Evolutionary conservation across 805 yeast genomes (phyloP), one percentile per base, ranked within the genome.

Genomic region (Wickerhamiella brachini): DNA sequence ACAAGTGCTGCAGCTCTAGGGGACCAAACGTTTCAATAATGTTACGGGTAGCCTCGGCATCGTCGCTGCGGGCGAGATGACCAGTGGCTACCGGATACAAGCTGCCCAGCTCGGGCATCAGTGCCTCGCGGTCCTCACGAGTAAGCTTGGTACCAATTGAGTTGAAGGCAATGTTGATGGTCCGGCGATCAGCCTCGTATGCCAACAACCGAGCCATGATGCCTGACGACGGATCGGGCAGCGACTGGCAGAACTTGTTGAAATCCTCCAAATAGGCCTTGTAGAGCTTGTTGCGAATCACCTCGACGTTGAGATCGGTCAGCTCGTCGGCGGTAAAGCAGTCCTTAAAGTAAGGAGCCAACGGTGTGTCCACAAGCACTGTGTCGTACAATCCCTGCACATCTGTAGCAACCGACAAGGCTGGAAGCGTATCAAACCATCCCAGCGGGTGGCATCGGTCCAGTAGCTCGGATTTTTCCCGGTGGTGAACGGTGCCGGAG

Each of bases 341-440:
- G 63, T 83, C 86, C 64, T 86, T 83, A 73, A 93, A 93, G 69
- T 89, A 93, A 42, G 96, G 95, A 1, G 98, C 97, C 64, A 93
- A 76, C 5, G 99, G 99, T 6, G 98, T 93, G 68, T 93, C 99
- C 51, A 93, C 83, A 53, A 93, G 73, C 13, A 93, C 98, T 1
- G 94, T 85, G 61, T 83, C 83, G 70, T 90, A 93, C 60, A 93
- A 75, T n/a, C 93, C 80, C 61, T 88, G 95, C 52, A 90, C 79
- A 67, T 90, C 97, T 1, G 96, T 87, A 47, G 97, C 97, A 48
- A 90, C 93, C 15, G 93, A 79, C 53, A 93, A 74, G 0, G 97
- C 90, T 37, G 98, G 98, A 59, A 93, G 77, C 7, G 97, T 90
- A 60, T 93, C 98, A 63, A 93, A 93, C 96, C 97, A 89, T 45